Evolutionary conservation across 1,284 basidiomycete genomes (phyloP).

Genomic region (Ceratobasidium theobromae): DNA sequence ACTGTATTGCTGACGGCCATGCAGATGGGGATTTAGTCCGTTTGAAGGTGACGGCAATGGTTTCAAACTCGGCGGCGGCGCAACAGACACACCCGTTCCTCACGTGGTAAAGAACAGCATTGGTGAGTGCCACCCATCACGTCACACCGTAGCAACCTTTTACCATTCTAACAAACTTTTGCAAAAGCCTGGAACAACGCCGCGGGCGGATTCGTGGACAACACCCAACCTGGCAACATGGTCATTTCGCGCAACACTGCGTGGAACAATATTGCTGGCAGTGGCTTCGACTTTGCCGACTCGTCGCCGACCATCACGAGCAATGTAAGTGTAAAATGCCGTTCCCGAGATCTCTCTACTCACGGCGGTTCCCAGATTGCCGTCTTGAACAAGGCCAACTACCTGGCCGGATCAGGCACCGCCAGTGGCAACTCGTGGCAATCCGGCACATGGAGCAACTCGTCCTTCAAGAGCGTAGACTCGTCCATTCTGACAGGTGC

Average conservation of each 20-base stretch:
- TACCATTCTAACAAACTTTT: no score
- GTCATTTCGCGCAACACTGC: constrained; percentile 32
- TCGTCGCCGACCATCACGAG: constrained; percentile 28
- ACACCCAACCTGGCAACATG: constrained; percentile 33
- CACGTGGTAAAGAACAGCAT: constrained; percentile 35
- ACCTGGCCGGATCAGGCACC: not conserved
- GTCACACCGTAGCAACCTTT: no score
- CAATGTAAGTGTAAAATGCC: not conserved
- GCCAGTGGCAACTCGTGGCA: constrained; percentile 35
- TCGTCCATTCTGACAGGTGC: constrained; percentile 28
- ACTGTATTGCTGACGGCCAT: not conserved
- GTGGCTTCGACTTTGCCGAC: constrained; percentile 33
- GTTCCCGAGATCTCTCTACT: not conserved
- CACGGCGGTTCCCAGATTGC: constrained; percentile 11
- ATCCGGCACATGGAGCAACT: constrained; percentile 32
- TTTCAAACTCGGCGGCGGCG: constrained; percentile 32
- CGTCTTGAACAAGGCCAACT: constrained; percentile 27
- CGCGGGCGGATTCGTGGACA: constrained; percentile 35
- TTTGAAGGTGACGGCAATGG: constrained; percentile 34
- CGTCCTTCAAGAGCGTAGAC: constrained; percentile 32
- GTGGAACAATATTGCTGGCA: constrained; percentile 33
- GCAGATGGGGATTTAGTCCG: constrained; percentile 12
- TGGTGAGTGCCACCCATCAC: no score
- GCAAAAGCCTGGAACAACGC: constrained; percentile 8
- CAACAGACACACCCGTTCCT: constrained; percentile 25